Percentiles rank a stretch among this genome's conserved stretches.
Evolutionary conservation across 2,329 filamentous ascomycete species (phyloP).

Genomic region (Juglanconis juglandina): DNA sequence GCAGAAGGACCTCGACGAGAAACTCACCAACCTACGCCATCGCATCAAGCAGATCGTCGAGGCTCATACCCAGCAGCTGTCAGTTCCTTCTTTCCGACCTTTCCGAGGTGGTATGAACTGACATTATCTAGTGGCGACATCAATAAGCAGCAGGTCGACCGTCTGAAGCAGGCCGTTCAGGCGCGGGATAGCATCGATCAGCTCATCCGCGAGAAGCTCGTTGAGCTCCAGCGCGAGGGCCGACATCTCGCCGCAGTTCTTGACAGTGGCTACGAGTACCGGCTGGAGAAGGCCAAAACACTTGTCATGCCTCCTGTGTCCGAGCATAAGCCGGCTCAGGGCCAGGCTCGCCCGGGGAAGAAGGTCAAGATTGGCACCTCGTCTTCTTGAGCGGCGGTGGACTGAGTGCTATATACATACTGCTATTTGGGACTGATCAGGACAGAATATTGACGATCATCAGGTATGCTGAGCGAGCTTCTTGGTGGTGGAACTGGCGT

Average conservation of each 20-base stretch:
- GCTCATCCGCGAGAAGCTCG: constrained; percentile 16
- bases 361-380: constrained; percentile 1
- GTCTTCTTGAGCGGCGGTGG: neutral
- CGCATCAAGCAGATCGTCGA: constrained; percentile 11
- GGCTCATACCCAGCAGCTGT: constrained; percentile 13
- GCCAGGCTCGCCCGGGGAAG: neutral
- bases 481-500: neutral
- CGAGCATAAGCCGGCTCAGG: neutral
- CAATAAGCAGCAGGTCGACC: constrained; percentile 20
- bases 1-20: constrained; percentile 10
- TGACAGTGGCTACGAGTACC: constrained; percentile 20
- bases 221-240: constrained; percentile 10
- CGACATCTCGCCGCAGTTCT: constrained; percentile 20
- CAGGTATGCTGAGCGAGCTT: neutral
- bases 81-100: neutral
- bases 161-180: constrained; percentile 20
- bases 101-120: neutral
- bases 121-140: constrained; percentile 9
- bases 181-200: constrained; percentile 21
- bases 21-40: constrained; percentile 1
- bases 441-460: neutral
- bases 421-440: neutral
- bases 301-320: neutral
- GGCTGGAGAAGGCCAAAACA: constrained; percentile 19
- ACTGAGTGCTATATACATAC: neutral